Evolutionary conservation across 495 filamentous ascomycete species (phyloP).

Genomic region (Penicillium robsamsonii): DNA sequence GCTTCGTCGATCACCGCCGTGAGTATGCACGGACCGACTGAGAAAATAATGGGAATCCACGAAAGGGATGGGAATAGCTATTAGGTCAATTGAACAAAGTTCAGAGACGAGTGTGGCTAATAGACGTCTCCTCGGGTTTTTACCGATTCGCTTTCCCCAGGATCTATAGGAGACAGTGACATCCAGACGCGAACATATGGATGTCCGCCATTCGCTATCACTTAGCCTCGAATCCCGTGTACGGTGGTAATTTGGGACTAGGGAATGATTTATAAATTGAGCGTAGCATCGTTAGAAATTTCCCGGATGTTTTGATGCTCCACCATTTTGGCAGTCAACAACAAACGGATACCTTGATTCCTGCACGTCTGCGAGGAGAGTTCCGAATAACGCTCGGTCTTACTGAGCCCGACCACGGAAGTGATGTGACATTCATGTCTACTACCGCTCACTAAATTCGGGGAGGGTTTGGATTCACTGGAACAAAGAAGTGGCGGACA

Average conservation of each 20-base stretch:
- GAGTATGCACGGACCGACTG: slow-evolving; percentile 57
- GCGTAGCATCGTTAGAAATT: slow-evolving; percentile 57
- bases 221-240: slow-evolving; percentile 46
- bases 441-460: slow-evolving; percentile 42
- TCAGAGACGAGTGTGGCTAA: neutral
- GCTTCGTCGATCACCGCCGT: slow-evolving; percentile 61
- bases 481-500: slow-evolving; percentile 61
- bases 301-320: slow-evolving; percentile 57
- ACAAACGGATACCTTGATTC: slow-evolving; percentile 51
- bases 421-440: slow-evolving; percentile 57
- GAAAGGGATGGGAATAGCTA: slow-evolving; percentile 54
- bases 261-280: slow-evolving; percentile 64
- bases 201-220: slow-evolving; percentile 60
- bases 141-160: slow-evolving; percentile 54
- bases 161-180: slow-evolving; percentile 51
- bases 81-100: slow-evolving; percentile 17
- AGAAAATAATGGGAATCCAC: slow-evolving; percentile 52
- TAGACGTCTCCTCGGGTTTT: slow-evolving; percentile 44
- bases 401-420: slow-evolving; percentile 60
- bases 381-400: slow-evolving; percentile 56
- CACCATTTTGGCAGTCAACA: slow-evolving; percentile 51
- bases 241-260: slow-evolving; percentile 50
- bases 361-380: slow-evolving; percentile 44
- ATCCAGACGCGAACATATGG: slow-evolving; percentile 53
- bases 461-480: slow-evolving; percentile 51